phyloP scores from a whole-genome alignment of 2,329 filamentous ascomycete species.

The Fusarium pseudoanthophilum region DNA sequence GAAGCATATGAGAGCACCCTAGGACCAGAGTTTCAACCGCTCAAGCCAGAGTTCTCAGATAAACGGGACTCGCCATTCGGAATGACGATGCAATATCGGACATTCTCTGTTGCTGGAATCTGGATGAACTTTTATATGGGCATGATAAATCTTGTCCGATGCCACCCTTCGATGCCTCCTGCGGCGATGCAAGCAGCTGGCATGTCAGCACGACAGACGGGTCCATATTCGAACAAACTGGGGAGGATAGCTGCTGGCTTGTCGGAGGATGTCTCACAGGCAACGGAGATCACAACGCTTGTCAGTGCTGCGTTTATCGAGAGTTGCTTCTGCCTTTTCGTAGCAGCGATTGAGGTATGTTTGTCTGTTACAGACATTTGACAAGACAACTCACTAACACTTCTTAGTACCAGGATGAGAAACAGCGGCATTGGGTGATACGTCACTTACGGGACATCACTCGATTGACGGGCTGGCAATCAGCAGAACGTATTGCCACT shows the following conservation, averaged over 20 bases:
- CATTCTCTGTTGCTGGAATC: conserved; percentile 85
- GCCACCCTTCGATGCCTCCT: conserved; percentile 91
- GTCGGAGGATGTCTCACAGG: conserved; percentile 63
- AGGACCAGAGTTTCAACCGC: conserved; percentile 78
- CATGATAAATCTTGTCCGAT: conserved; percentile 81
- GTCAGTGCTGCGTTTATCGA: conserved; percentile 87
- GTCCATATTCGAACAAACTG: conserved; percentile 75
- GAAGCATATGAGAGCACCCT: conserved; percentile 72
- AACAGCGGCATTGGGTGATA: conserved; percentile 82
- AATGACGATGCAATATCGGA: conserved; percentile 81
- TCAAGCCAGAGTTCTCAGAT: conserved; percentile 74
- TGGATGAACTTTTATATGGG: conserved; percentile 91
- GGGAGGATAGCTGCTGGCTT: conserved; percentile 83
- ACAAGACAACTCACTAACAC: conserved; percentile 27
- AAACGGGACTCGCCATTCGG: conserved; percentile 80
- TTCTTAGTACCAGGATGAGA: conserved; percentile 72
- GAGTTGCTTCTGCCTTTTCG: conserved; percentile 83
- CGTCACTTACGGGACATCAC: conserved; percentile 79
- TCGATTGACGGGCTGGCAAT: conserved; percentile 87
- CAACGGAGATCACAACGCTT: conserved; percentile 75
- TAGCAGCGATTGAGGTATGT: conserved; percentile 79
- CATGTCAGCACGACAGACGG: conserved; percentile 78
- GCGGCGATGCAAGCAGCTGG: conserved; percentile 88
- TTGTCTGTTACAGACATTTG: background rate
- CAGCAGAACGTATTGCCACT: conserved; percentile 80